Base-by-base conservation (phyloP, 139 green algal species). In the Coelastrella sp. region DNA sequence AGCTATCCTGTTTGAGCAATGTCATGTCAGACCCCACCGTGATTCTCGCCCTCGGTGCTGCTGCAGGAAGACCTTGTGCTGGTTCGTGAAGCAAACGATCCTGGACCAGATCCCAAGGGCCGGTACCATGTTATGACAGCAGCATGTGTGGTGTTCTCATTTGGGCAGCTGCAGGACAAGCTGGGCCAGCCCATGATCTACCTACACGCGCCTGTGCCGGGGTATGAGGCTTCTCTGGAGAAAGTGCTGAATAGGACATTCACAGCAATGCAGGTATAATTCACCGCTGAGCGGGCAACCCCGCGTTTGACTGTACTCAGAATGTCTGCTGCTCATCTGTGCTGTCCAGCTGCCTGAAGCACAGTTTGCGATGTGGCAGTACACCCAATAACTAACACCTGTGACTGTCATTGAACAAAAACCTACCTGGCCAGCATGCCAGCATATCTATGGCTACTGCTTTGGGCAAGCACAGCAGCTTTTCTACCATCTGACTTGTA, bases 151-250 rank as follows among this genome's bases (percentile, higher is more conserved):
- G 79, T 91, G 20, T 93, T 91, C 81, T 93, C 90, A 19, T 93
- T 93, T 81, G 13, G 57, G 16, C 79, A 61, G 10, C 60, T 93
- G 74, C 10, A 47, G 10, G 80, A 86, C 32, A 93, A 91, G 86
- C 90, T 93, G 86, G 60, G 61, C 16, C 22, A 58, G 32, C 81
- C 90, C 47, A 83, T 87, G 5, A 54, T 58, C 3, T 58, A 23
- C 73, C 83, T 93, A 3, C 90, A 93, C 64, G 90, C 80, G 4
- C 90, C 90, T 7, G 90, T 93, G 58, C 90, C 90, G 14, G 90
- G 86, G 13, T 93, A 91, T 90, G 80, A 93, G 74, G 57, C 73
- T 5, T 32, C 91, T 80, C 86, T 93, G 71, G 32, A 82, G 71
- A 73, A 85, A 32, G 23, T 92, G 60, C 73, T 92, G 32, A 73